Percentiles rank a stretch among this genome's conserved stretches.
phyloP scores from a whole-genome alignment of 1,139 yeast species.

The Hyphopichia fennica region DNA sequence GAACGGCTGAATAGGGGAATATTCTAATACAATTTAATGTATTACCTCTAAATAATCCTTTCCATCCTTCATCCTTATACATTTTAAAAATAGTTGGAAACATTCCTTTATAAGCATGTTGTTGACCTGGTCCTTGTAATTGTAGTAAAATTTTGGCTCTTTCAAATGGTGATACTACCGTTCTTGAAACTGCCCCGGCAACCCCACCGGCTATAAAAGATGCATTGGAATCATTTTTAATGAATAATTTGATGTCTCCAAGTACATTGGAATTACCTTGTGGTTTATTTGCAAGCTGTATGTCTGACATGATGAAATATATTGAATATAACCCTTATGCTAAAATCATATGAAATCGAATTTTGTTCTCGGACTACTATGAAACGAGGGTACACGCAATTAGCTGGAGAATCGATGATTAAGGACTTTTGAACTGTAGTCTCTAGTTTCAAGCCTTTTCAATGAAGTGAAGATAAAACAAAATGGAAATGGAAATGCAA shows the following conservation, averaged over 20 bases:
- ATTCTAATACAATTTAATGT: conserved; percentile 86
- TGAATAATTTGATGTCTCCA: conserved; percentile 20
- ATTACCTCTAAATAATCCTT: conserved; percentile 88
- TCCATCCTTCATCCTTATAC: conserved; percentile 87
- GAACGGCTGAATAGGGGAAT: conserved; percentile 94
- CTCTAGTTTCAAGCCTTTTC: no score
- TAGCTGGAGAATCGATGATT: no score
- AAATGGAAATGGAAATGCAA: no score
- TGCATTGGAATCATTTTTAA: conserved; percentile 53
- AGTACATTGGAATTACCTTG: conserved; percentile 2
- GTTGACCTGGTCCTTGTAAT: conserved; percentile 74
- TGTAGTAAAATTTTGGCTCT: conserved; percentile 90
- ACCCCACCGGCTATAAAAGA: conserved; percentile 61
- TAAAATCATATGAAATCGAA: not conserved
- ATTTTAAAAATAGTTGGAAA: conserved; percentile 72
- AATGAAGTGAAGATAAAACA: no score
- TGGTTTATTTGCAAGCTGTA: not conserved
- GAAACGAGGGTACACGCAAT: no score
- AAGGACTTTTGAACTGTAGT: no score
- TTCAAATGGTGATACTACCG: conserved; percentile 93
- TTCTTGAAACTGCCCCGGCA: conserved; percentile 92
- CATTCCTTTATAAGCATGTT: conserved; percentile 69
- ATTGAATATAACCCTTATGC: not conserved
- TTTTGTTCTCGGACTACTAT: not conserved
- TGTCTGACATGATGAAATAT: not conserved